Percentiles rank a stretch among this genome's conserved stretches.
phyloP scores from a whole-genome alignment of 768 basidiomycete genomes.

The Mycena polygramma region DNA sequence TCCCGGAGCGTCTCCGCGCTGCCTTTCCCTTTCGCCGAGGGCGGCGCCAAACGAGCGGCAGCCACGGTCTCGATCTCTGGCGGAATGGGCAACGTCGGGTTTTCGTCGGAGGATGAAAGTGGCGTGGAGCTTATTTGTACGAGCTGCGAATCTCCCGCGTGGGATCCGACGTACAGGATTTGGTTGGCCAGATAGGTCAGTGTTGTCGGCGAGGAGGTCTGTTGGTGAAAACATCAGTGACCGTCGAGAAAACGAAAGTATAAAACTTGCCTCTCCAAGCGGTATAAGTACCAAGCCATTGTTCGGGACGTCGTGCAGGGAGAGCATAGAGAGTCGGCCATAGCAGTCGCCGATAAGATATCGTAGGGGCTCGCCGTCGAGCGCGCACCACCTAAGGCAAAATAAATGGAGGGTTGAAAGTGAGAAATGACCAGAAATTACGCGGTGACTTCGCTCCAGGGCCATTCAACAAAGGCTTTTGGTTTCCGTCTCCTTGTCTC shows the following conservation, averaged over 20 bases:
- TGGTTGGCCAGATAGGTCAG: conserved; percentile 81
- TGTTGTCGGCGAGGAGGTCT: conserved; percentile 81
- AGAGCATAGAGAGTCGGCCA: conserved; percentile 79
- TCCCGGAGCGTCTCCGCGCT: conserved; percentile 55
- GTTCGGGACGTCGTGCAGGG: conserved; percentile 59
- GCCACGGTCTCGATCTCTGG: conserved; percentile 58
- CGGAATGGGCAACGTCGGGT: conserved; percentile 68
- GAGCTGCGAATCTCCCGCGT: conserved; percentile 85
- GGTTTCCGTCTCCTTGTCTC: conserved; percentile 69
- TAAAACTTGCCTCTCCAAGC: conserved; percentile 26
- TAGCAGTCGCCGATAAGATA: conserved; percentile 78
- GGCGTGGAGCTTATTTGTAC: conserved; percentile 69
- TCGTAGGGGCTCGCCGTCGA: conserved; percentile 60
- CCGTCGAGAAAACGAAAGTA: background rate
- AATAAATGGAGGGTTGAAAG: conserved; percentile 12
- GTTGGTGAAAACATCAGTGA: background rate
- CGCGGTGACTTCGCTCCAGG: conserved; percentile 81
- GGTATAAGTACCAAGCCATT: conserved; percentile 54
- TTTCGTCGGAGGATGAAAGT: conserved; percentile 49
- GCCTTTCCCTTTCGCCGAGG: conserved; percentile 51
- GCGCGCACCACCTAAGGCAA: conserved; percentile 60
- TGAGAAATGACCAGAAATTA: conserved; percentile 50
- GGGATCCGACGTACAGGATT: conserved; percentile 83
- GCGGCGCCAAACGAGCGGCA: conserved; percentile 47
- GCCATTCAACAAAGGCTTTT: conserved; percentile 74